Evolutionary conservation across 192 early-diverging fungal genomes (phyloP), one percentile per base, ranked within the genome.

Genomic region (Umbelopsis sp.): DNA sequence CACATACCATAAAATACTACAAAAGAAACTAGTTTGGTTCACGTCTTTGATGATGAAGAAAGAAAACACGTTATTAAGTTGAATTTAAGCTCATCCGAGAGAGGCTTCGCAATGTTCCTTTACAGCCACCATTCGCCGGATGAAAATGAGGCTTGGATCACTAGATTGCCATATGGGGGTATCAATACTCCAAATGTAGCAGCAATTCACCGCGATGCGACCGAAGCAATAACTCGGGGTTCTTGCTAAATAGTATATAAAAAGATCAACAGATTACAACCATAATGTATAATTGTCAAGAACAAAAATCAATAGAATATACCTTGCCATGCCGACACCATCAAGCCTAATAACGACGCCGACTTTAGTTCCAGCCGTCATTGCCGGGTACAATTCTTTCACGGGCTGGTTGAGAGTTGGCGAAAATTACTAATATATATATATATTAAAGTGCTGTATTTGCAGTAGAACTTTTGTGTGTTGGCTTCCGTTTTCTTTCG

Each of bases 371-470:
- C 55, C 55, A 10, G 27, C 55, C 2, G 0, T 61, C 8, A 35
- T 35, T 35, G 55, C 27, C 27, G 16, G 23, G 55, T 61, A 61
- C 37, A 35, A 18, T 52, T 52, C 11, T 25, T 25, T 3, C 12
- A 23, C 21, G 25, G 11, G n/a, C 21, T n/a, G 0, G 22, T 25
- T 52, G 9, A 5, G 21, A n/a, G n/a, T 50, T 23, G 10, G 0
- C 51, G 25, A 12, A 8, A 1, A 22, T 25, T 25, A 23, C 51
- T 11, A 12, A 25, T 25, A 21, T 52, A 1, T 25, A n/a, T n/a
- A n/a, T n/a, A n/a, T n/a, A n/a, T n/a, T n/a, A n/a, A n/a, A 61
- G 55, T 61, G 1, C 33, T 35, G 30, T 61, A 3, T 61, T 61
- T 25, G 55, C 1, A 12, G 55, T 61, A 13, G 55, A 61, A 18